Percentiles rank a stretch among this genome's conserved stretches.
Evolutionary conservation across 2,329 filamentous ascomycete species (phyloP).

Genomic region (Teratosphaeria destructans): DNA sequence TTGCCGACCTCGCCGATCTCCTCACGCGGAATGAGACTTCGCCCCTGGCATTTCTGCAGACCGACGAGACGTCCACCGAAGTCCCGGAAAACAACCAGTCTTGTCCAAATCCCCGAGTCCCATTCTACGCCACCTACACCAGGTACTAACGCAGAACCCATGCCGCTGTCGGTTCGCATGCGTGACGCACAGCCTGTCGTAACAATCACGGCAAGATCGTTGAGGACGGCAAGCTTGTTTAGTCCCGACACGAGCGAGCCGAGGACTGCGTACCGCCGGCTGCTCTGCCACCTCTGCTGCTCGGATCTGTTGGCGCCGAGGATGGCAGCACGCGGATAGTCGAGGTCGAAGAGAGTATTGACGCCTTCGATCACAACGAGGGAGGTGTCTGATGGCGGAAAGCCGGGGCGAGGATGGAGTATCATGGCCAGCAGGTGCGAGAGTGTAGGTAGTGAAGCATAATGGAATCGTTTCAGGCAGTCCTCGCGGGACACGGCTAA

Average conservation of each 20-base stretch:
- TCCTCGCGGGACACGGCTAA: neutral
- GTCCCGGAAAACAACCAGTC: conserved; percentile 71
- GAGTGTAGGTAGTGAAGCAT: conserved; percentile 51
- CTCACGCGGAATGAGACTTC: conserved; percentile 21
- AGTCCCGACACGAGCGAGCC: conserved; percentile 51
- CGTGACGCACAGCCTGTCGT: conserved; percentile 76
- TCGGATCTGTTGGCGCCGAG: conserved; percentile 32
- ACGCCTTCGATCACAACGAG: conserved; percentile 70
- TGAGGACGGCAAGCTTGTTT: conserved; percentile 63
- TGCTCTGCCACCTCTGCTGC: conserved; percentile 37
- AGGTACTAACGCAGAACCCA: conserved; percentile 60
- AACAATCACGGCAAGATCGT: conserved; percentile 62
- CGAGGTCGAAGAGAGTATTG: conserved; percentile 64
- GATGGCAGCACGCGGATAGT: conserved; percentile 51
- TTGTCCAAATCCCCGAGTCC: conserved; percentile 66
- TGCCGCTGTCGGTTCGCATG: conserved; percentile 45
- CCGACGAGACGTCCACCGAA: conserved; percentile 39
- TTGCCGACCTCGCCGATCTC: conserved; percentile 31
- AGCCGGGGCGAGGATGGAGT: conserved; percentile 51
- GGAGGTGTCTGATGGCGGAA: conserved; percentile 52
- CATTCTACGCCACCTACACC: conserved; percentile 66
- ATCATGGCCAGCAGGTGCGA: conserved; percentile 63
- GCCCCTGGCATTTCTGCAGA: conserved; percentile 34
- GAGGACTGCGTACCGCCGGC: conserved; percentile 50
- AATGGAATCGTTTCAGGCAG: conserved; percentile 40